A percentile compares a stretch with the other conserved stretches of the same genome.
phyloP scores from a whole-genome alignment of 2,329 filamentous ascomycete species.

The Lasiodiplodia hormozganensis region DNA sequence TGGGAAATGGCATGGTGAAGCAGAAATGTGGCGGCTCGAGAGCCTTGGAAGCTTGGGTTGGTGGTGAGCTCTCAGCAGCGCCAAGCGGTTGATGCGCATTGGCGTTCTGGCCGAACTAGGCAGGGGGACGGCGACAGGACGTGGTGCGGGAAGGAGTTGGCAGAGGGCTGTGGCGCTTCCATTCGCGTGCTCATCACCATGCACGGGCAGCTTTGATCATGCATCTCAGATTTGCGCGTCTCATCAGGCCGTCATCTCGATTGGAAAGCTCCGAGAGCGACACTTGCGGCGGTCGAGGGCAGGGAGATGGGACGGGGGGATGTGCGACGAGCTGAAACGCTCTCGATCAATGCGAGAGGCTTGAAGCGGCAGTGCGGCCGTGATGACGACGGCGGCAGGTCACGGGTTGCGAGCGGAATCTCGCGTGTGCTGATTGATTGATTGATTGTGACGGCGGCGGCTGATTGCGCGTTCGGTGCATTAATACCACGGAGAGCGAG shows the following conservation, averaged over 20 bases:
- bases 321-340: conserved; percentile 15
- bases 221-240: conserved; percentile 25
- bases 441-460: not conserved
- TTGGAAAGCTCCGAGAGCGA: conserved; percentile 17
- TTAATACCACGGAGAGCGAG: conserved; percentile 11
- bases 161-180: not conserved
- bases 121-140: not conserved
- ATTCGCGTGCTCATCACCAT: not conserved
- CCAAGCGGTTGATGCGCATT: conserved; percentile 17
- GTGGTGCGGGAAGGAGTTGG: not conserved
- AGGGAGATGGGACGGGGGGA: conserved; percentile 6
- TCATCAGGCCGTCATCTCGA: conserved; percentile 19
- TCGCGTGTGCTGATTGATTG: conserved; percentile 20
- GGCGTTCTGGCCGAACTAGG: not conserved
- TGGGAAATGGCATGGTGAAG: conserved; percentile 16
- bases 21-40: conserved; percentile 3
- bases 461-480: conserved; percentile 18
- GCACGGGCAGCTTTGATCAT: not conserved
- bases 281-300: not conserved
- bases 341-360: conserved; percentile 5
- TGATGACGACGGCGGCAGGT: conserved; percentile 19
- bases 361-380: conserved; percentile 23
- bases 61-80: not conserved
- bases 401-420: conserved; percentile 7
- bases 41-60: conserved; percentile 13